Evolutionary conservation across 345 rosid species (phyloP).

Genomic region (Citrus cavaleriei): DNA sequence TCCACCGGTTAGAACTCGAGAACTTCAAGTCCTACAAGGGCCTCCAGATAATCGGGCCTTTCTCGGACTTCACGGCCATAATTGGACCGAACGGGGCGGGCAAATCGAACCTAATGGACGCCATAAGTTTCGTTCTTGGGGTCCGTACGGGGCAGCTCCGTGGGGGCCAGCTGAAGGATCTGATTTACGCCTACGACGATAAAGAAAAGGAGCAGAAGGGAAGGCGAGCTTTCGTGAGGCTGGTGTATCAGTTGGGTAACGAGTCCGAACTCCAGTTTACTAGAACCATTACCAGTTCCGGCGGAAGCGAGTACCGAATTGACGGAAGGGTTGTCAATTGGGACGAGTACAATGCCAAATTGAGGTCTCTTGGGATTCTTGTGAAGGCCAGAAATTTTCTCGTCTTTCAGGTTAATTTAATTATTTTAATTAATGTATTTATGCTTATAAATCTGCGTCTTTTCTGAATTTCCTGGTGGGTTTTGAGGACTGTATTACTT

Average conservation of each 20-base stretch:
- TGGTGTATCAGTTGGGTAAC: conserved; percentile 64
- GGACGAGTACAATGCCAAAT: conserved; percentile 80
- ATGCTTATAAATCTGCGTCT: background rate
- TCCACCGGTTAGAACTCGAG: conserved; percentile 75
- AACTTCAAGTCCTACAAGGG: conserved; percentile 99
- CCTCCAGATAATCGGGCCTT: conserved; percentile 76
- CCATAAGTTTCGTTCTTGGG: conserved; percentile 96
- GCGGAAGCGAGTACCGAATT: conserved; percentile 86
- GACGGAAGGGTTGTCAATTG: conserved; percentile 71
- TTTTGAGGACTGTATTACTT: background rate
- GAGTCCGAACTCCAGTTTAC: conserved; percentile 80
- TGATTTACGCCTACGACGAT: conserved; percentile 90
- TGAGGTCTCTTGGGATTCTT: conserved; percentile 81
- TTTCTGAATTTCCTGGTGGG: background rate
- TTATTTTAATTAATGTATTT: background rate
- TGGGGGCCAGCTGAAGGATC: conserved; percentile 92
- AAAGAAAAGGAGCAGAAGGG: conserved; percentile 88
- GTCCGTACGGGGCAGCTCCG: conserved; percentile 97
- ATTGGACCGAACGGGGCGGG: conserved; percentile 99
- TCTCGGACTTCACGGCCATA: conserved; percentile 94
- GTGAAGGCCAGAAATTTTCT: conserved; percentile 97
- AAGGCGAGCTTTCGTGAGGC: conserved; percentile 75
- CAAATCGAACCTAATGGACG: conserved; percentile 97
- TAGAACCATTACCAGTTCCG: conserved; percentile 63
- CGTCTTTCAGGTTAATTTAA: conserved; percentile 76